phyloP scores from a whole-genome alignment of 2,329 filamentous ascomycete genomes.

The Cladorrhinum sp. region DNA sequence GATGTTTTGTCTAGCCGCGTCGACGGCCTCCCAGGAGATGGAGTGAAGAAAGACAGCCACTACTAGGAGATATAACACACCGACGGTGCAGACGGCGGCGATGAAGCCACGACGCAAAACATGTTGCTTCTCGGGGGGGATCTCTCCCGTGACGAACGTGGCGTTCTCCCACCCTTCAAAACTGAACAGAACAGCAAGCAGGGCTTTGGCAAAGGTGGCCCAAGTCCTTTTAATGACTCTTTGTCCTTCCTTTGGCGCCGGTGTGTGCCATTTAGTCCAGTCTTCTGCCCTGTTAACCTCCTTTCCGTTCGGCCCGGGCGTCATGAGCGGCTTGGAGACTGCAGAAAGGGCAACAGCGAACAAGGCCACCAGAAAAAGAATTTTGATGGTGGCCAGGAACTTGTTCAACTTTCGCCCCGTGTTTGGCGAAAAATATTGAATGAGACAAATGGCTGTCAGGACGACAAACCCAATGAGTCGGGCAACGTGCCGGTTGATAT shows the following conservation, averaged over 20 bases:
- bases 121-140: neutral
- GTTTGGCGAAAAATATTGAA: slow-evolving; percentile 3
- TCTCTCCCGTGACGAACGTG: slow-evolving; percentile 1
- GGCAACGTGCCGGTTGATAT: slow-evolving; percentile 1
- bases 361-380: neutral
- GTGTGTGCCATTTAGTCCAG: no score
- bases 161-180: slow-evolving; percentile 6
- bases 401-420: neutral
- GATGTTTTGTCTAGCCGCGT: no score
- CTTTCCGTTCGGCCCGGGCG: no score
- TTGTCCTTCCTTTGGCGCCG: no score
- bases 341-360: neutral
- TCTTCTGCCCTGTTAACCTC: no score
- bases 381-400: neutral
- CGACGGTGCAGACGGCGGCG: neutral
- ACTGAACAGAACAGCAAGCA: slow-evolving; percentile 1
- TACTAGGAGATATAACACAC: neutral
- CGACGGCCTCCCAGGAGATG: no score
- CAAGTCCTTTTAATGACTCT: no score
- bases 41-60: neutral
- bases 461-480: neutral
- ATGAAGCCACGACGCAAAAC: neutral
- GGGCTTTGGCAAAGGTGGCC: neutral
- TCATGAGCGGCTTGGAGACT: no score
- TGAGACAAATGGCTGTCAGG: neutral